These are phyloP conservation scores for Inosperma sp. DNA, from an alignment of 768 basidiomycete genomes.

Conservation along the genomic window DNA sequence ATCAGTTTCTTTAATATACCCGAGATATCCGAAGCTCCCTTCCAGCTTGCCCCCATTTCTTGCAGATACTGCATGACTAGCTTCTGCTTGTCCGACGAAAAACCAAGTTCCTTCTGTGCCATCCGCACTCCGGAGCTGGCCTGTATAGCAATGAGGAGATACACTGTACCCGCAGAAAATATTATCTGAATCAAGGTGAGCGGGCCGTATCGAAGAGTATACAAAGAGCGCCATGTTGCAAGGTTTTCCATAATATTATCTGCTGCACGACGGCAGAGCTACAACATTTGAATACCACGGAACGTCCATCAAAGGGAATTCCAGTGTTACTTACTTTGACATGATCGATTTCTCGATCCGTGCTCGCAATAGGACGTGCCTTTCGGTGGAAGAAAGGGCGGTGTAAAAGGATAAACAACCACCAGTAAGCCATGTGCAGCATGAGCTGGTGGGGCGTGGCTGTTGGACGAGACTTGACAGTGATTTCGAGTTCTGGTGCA, in stretches of 20 bases:
- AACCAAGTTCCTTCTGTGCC: constrained; percentile 42
- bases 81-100: constrained; percentile 41
- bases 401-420: constrained; percentile 56
- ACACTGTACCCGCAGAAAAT: constrained; percentile 58
- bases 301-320: constrained; percentile 21
- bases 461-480: constrained; percentile 40
- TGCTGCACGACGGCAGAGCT: constrained; percentile 52
- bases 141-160: constrained; percentile 50
- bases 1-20: constrained; percentile 42
- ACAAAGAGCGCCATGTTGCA: constrained; percentile 46
- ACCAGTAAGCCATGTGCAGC: constrained; percentile 55
- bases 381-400: constrained; percentile 49
- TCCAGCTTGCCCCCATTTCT: constrained; percentile 51
- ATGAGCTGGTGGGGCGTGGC: constrained; percentile 52
- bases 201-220: constrained; percentile 53
- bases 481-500: constrained; percentile 46
- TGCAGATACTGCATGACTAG: constrained; percentile 46
- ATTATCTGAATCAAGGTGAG: constrained; percentile 53
- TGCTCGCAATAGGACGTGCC: constrained; percentile 33
- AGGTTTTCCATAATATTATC: constrained; percentile 52
- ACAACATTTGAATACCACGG: too few species aligned
- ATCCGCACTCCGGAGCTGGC: constrained; percentile 44
- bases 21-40: constrained; percentile 46
- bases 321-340: constrained; percentile 39
- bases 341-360: constrained; percentile 43